Base-by-base conservation (phyloP, 441 rosid species). In the Euphorbia celastroides region DNA sequence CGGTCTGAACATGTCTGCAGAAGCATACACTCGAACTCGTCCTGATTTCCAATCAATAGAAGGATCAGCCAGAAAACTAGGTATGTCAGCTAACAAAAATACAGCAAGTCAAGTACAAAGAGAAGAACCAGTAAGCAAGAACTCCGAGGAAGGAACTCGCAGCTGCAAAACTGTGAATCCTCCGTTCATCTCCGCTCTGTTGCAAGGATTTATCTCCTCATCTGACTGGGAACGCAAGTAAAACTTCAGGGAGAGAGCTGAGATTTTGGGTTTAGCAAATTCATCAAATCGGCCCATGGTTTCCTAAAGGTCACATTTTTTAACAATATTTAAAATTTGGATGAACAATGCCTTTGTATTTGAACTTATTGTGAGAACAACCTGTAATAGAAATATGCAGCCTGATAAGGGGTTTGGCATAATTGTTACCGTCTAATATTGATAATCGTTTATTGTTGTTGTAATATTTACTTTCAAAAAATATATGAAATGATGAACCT, bases 1-100 rank as follows among this genome's bases (percentile, higher is more conserved):
- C 41, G 1, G 93, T 83, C 68, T 88, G 97, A 55, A 86, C 64
- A 67, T 70, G 70, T 78, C 86, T 83, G 58, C 75, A 72, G 12
- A 79, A 84, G 69, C 84, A 84, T 64, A 58, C 70, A 57, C 16
- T 65, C 10, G 77, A 14, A 26, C 46, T 25, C 62, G 30, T 57
- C 70, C 67, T 41, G 62, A 48, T 1, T 50, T 57, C 12, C 36
- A 14, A 50, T 66, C 7, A 51, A 19, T 27, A 34, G 4, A 34
- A 34, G 9, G 38, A 9, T 34, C 38, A 34, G 9, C 9, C 44
- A 55, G 10, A 31, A 22, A 31, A 23, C 51, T 17, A n/a, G 19
- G 7, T 26, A 25, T 27, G 2, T 12, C 44, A 36, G 1, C 44
- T 19, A 34, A 34, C 5, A 34, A 9, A 38, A n/a, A 62, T 8